Evolutionary conservation across 345 rosid genomes (phyloP).

Genomic region (Trapa bicornis): DNA sequence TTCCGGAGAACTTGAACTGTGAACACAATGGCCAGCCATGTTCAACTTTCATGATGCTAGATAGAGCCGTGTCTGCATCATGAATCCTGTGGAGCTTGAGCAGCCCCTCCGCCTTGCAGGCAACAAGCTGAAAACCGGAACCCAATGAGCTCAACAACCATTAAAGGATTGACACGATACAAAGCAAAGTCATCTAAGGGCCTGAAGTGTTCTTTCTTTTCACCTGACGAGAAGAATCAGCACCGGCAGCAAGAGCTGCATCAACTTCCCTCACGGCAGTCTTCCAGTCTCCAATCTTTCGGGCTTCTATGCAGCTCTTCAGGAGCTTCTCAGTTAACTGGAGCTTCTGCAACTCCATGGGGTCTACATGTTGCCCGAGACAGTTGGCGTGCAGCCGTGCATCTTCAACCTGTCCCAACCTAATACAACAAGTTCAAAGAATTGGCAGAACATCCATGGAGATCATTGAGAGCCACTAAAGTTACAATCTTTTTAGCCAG

Average conservation of each 20-base stretch:
- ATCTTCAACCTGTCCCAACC: conserved; percentile 72
- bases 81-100: conserved; percentile 64
- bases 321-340: conserved; percentile 71
- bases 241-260: conserved; percentile 65
- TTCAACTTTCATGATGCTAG: conserved; percentile 33
- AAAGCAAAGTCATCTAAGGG: too few species aligned
- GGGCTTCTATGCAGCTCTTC: conserved; percentile 49
- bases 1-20: conserved; percentile 44
- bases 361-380: conserved; percentile 59
- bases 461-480: not conserved
- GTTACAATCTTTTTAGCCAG: not conserved
- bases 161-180: too few species aligned
- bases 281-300: conserved; percentile 77
- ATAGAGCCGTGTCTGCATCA: conserved; percentile 55
- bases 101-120: conserved; percentile 82
- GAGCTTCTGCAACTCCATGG: conserved; percentile 54
- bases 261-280: conserved; percentile 50
- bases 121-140: conserved; percentile 52
- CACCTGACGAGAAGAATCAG: conserved; percentile 80
- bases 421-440: conserved; percentile 11
- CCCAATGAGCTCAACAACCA: not conserved
- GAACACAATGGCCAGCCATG: conserved; percentile 15
- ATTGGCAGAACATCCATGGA: not conserved
- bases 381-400: conserved; percentile 48
- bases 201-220: not conserved